Evolutionary conservation across 306 rosid genomes (phyloP).

Genomic region (Casuarina glauca): DNA sequence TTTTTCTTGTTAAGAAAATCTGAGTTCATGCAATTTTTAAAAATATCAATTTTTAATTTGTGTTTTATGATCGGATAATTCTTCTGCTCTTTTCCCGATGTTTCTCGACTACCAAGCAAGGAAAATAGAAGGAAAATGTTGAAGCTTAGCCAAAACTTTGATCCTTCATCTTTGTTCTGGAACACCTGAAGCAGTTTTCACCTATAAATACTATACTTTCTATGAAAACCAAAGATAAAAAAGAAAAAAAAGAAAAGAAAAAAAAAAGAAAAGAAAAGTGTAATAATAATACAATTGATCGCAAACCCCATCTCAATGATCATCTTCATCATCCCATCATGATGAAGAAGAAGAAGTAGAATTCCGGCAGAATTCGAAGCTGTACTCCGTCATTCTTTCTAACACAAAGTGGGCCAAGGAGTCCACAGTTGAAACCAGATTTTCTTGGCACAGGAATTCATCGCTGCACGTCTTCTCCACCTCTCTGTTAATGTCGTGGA

Average conservation of each 20-base stretch:
- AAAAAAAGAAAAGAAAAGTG: neutral
- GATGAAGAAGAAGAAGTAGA: slow-evolving; percentile 10
- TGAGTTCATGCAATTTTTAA: neutral
- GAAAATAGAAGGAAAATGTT: neutral
- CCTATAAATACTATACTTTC: slow-evolving; percentile 30
- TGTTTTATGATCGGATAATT: no score
- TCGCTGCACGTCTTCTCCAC: slow-evolving; percentile 73
- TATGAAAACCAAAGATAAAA: neutral
- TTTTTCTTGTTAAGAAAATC: neutral
- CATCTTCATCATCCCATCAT: slow-evolving; percentile 28
- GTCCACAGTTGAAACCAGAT: slow-evolving; percentile 57
- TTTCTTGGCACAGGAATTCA: slow-evolving; percentile 79
- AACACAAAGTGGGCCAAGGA: slow-evolving; percentile 67
- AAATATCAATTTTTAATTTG: no score
- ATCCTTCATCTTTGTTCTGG: slow-evolving; percentile 13
- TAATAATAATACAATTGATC: slow-evolving; percentile 34
- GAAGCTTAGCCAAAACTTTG: slow-evolving; percentile 5
- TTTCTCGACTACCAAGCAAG: slow-evolving; percentile 17
- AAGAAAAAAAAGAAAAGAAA: neutral
- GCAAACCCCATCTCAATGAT: slow-evolving; percentile 8
- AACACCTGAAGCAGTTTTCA: neutral
- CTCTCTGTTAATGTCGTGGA: slow-evolving; percentile 72
- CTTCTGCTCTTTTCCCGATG: slow-evolving; percentile 1
- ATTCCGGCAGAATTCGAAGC: slow-evolving; percentile 49
- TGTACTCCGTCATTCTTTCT: slow-evolving; percentile 22